phyloP scores from a whole-genome alignment of 2,329 filamentous ascomycete species.

The Pyricularia sp. region DNA sequence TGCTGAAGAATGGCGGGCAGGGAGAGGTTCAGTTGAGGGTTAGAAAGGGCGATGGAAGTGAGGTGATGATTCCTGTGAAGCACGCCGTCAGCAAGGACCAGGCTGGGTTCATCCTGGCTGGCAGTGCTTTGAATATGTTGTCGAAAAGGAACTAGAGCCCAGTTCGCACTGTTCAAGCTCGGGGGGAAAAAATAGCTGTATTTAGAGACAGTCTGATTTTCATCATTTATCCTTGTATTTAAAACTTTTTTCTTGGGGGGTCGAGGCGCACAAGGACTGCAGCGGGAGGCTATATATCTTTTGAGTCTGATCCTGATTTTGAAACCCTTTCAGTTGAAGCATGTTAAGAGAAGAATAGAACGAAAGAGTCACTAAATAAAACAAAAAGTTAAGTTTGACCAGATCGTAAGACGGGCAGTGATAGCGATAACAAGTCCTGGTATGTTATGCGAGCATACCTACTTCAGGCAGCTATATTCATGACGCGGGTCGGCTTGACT shows the following conservation, averaged over 20 bases:
- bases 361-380: neutral
- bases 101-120: slow-evolving; percentile 81
- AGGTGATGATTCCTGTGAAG: slow-evolving; percentile 60
- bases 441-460: neutral
- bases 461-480: neutral
- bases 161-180: neutral
- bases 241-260: neutral
- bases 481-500: no score
- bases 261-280: neutral
- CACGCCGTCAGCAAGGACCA: slow-evolving; percentile 86
- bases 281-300: neutral
- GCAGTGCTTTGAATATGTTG: slow-evolving; percentile 83
- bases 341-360: neutral
- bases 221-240: neutral
- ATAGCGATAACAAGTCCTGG: neutral
- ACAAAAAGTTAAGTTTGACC: neutral
- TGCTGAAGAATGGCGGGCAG: slow-evolving; percentile 63
- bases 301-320: neutral
- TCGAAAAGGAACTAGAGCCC: slow-evolving; percentile 37
- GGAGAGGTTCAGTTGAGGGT: slow-evolving; percentile 61
- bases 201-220: neutral
- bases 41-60: slow-evolving; percentile 49
- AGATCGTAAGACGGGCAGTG: neutral
- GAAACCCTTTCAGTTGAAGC: neutral
- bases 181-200: neutral